phyloP scores from a whole-genome alignment of 352 stramenopile species.

The Pythium utonaiense region DNA sequence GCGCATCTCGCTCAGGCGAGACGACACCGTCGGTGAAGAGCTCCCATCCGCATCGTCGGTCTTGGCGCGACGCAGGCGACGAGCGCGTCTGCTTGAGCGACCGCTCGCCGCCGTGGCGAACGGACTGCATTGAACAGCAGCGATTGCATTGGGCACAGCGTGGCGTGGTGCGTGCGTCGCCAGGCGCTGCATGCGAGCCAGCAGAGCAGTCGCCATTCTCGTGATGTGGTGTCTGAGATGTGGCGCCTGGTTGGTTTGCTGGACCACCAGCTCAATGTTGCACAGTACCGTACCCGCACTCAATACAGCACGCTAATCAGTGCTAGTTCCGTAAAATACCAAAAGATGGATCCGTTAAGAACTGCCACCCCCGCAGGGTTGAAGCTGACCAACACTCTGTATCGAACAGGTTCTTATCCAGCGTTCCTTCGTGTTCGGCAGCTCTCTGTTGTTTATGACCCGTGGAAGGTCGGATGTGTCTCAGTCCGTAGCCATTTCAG shows the following conservation, averaged over 20 bases:
- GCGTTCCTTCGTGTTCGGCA: conserved; percentile 12
- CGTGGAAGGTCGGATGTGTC: background rate
- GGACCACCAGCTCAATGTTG: conserved; percentile 24
- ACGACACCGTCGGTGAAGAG: conserved; percentile 7
- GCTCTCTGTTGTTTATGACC: conserved; percentile 15
- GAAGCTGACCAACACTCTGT: background rate
- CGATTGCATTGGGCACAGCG: background rate
- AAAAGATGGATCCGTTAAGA: background rate
- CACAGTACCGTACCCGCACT: conserved; percentile 7
- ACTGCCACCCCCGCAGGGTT: background rate
- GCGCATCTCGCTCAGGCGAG: conserved; percentile 32
- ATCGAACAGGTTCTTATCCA: background rate
- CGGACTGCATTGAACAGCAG: conserved; percentile 6
- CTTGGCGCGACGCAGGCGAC: conserved; percentile 39
- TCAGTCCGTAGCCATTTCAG: conserved; percentile 1
- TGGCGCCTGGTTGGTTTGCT: conserved; percentile 1
- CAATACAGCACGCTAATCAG: conserved; percentile 8
- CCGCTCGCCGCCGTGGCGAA: conserved; percentile 13
- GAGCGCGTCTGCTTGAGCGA: conserved; percentile 33
- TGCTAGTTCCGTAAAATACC: background rate
- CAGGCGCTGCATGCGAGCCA: conserved; percentile 11
- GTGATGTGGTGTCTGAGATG: conserved; percentile 5
- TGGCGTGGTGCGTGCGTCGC: conserved; percentile 3
- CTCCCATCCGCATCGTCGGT: conserved; percentile 3
- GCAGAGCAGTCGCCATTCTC: conserved; percentile 2